Evolutionary conservation across 495 filamentous ascomycete genomes (phyloP), one percentile per base, ranked within the genome.

Genomic region (Neurospora pannonica): DNA sequence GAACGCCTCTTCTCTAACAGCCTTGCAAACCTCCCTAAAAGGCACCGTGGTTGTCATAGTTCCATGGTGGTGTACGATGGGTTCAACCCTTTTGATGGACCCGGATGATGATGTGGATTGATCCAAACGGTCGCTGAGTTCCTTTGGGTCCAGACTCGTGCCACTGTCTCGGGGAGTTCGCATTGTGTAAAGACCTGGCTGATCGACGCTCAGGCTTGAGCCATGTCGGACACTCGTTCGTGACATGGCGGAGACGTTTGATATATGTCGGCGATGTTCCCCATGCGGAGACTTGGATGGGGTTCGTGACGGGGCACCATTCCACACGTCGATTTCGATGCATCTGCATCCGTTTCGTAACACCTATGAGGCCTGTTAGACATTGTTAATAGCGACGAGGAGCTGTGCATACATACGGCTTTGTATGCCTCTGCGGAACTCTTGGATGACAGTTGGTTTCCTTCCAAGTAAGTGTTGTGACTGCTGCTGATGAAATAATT

Each of bases 281-380:
- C 69, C 73, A 38, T 73, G 39, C 17, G 82, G 81, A 4, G 79
- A 79, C 38, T 76, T 80, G 48, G 82, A 82, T 3, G 76, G 72
- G 0, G 75, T 72, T 13, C 78, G 77, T 24, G 80, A 74, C 3
- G 73, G 48, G 5, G 81, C 74, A 3, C 94, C 93, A 82, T 98
- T 92, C 93, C 94, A 97, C 10, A 98, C 94, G 80, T 98, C 95
- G 77, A 98, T 97, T 81, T 98, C 95, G 38, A 98, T 93, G 75
- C 94, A 97, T 38, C 96, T 89, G 76, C 95, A 97, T 37, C 94
- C 94, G 46, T 88, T 87, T 19, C 87, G 83, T 5, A 98, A 89
- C 4, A 81, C 83, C 81, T 82, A 40, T 4, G 15, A 11, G 5
- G 11, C 21, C 19, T 54, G 75, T 81, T 42, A 79, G 78, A 54